Conservation (phyloP, 495 filamentous ascomycete species). For the Schizothecium vesticola region DNA sequence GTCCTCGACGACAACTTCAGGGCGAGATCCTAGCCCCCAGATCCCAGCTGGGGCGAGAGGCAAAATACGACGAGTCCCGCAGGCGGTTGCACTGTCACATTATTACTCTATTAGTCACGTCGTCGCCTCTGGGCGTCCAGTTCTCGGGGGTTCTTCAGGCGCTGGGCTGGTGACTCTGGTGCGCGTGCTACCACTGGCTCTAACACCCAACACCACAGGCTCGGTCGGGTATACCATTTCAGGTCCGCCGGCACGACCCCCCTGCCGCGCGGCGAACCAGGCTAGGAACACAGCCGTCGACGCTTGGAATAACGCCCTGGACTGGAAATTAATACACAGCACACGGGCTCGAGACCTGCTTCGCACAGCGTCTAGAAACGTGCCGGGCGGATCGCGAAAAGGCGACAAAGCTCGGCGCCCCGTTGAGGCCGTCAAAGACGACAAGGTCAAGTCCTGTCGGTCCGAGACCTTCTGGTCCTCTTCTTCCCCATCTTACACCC, state of each 20-base stretch:
- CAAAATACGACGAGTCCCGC: background rate
- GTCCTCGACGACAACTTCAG: background rate
- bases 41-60: background rate
- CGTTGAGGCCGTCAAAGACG: conserved; percentile 2
- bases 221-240: background rate
- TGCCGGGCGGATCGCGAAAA: background rate
- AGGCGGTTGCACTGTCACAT: no score
- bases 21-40: no score
- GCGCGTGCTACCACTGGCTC: background rate
- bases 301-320: conserved; percentile 3
- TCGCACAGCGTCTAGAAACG: conserved; percentile 6
- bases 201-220: background rate
- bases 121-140: background rate
- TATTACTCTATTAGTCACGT: background rate
- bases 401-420: conserved; percentile 2
- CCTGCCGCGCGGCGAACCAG: background rate
- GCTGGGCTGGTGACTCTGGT: background rate
- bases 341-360: conserved; percentile 1
- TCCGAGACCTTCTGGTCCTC: background rate
- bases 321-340: conserved; percentile 3
- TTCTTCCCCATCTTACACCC: conserved; percentile 1
- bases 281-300: conserved; percentile 6
- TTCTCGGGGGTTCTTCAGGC: background rate
- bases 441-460: conserved; percentile 6
- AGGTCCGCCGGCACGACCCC: background rate